Evolutionary conservation across 208 protist genomes (phyloP), one percentile per base, ranked within the genome.

Genomic region (Crithidia sp.): DNA sequence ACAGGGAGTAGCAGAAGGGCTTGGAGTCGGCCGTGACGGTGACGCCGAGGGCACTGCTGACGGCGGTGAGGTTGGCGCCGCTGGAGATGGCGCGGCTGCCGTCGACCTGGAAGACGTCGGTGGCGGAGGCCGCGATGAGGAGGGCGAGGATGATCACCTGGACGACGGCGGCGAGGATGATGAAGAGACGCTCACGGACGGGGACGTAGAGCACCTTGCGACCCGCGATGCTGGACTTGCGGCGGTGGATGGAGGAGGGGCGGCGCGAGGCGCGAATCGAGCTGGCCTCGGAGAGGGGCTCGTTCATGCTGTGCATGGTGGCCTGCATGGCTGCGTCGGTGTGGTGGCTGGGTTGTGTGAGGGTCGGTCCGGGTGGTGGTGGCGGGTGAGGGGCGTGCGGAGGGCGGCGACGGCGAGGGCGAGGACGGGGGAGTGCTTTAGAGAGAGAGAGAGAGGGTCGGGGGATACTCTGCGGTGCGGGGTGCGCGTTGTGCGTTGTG

Each of bases 1-100:
- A 75, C 59, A 75, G 61, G 39, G 70, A 75, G 70, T 75, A 75
- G 70, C 70, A 75, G 70, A 75, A 75, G 17, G 61, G 70, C 70
- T 66, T 75, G 19, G 70, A 68, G 47, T 52, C 59, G 50, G 44
- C 49, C 45, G 70, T 75, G 44, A 75, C 53, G 13, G 59, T 43
- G 58, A 75, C 61, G n/a, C 53, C 53, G 28, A 75, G 70, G 43
- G 39, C 70, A 4, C 14, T 17, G 70, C 39, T 61, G 37, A 75
- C 70, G 39, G 14, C 19, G 9, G 7, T 45, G 39, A 75, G 70
- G 61, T 75, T 45, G 12, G 50, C 70, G 14, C 61, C 61, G 60
- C 17, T 55, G 43, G 14, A 10, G 70, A 68, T 75, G 43, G 70
- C 70, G 49, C 36, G 60, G 52, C 50, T 75, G 53, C 70, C 70